Evolutionary conservation across 108 stramenopile species (phyloP).

Genomic region (Aurantiochytrium sp.): DNA sequence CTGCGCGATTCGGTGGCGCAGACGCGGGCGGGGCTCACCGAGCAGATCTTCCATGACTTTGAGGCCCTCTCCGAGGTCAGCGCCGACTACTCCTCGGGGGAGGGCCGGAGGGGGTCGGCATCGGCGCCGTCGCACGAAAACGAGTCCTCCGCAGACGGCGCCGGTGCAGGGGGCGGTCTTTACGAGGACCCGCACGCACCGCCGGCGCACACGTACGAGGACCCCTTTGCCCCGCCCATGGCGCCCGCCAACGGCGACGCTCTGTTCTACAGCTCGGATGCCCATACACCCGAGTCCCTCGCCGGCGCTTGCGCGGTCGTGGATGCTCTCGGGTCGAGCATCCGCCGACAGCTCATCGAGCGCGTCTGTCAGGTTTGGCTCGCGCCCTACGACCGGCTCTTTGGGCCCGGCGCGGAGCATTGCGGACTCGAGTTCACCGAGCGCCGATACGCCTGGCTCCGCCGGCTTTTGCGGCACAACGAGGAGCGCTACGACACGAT

Average conservation of each 20-base stretch:
- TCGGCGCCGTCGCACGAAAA: slow-evolving; percentile 22
- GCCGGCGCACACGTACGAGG: not conserved
- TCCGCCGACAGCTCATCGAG: slow-evolving; percentile 67
- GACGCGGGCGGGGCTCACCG: slow-evolving; percentile 39
- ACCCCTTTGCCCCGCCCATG: not conserved
- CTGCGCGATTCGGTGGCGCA: slow-evolving; percentile 36
- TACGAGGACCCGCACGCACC: not conserved
- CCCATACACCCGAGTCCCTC: slow-evolving; percentile 43
- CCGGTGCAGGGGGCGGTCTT: not conserved
- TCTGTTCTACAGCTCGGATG: slow-evolving; percentile 1
- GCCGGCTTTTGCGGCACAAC: slow-evolving; percentile 63
- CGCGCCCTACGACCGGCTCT: slow-evolving; percentile 67
- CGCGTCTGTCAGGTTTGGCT: slow-evolving; percentile 78
- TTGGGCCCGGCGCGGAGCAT: slow-evolving; percentile 36
- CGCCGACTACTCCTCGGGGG: not conserved
- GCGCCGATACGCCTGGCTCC: slow-evolving; percentile 87
- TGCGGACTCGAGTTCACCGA: slow-evolving; percentile 46
- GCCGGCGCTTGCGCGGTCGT: slow-evolving; percentile 82
- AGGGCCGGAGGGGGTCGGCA: slow-evolving; percentile 30
- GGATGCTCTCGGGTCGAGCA: slow-evolving; percentile 81
- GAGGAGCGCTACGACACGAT: slow-evolving; percentile 74
- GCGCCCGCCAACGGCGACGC: not conserved
- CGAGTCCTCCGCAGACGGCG: not conserved
- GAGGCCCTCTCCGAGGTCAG: slow-evolving; percentile 42
- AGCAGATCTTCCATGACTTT: slow-evolving; percentile 51